Conservation (phyloP, 176 grass and related monocot species). For the Rhynchospora pubera region DNA sequence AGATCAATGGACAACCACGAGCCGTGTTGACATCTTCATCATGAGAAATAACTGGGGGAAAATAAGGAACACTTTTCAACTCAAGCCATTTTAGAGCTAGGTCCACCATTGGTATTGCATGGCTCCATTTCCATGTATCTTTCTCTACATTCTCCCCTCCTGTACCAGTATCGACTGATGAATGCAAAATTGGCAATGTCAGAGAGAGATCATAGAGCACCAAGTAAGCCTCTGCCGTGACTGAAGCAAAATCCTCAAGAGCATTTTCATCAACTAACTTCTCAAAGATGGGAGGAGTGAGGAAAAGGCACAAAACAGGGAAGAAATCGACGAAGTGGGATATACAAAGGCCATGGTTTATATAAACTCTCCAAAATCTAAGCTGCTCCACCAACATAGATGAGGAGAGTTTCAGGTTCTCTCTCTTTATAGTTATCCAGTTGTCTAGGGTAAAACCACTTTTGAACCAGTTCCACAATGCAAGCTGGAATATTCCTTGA, state of each 20-base stretch:
- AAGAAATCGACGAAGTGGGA: constrained; percentile 70
- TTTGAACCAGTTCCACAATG: constrained; percentile 78
- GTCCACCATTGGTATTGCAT: constrained; percentile 80
- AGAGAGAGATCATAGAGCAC: constrained; percentile 62
- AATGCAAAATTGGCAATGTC: constrained; percentile 72
- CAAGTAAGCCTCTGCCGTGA: constrained; percentile 83
- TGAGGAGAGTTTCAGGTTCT: constrained; percentile 61
- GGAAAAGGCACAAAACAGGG: constrained; percentile 65
- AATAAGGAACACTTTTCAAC: constrained; percentile 43
- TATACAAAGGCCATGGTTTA: constrained; percentile 80
- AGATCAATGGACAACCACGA: constrained; percentile 34
- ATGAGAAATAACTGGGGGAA: constrained; percentile 22
- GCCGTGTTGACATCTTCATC: constrained; percentile 1
- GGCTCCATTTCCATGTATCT: constrained; percentile 70
- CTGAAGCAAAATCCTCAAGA: constrained; percentile 60
- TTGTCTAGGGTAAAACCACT: constrained; percentile 52
- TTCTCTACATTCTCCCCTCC: constrained; percentile 18
- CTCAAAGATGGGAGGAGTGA: constrained; percentile 46
- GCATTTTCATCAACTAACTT: constrained; percentile 52
- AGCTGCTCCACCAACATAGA: constrained; percentile 80
- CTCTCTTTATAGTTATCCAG: constrained; percentile 56
- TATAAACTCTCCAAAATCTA: constrained; percentile 72
- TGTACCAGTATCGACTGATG: constrained; percentile 36
- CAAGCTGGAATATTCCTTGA: constrained; percentile 63
- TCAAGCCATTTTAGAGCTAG: constrained; percentile 57